Evolutionary conservation across 148 eudicot species (phyloP), one percentile per base, ranked within the genome.

Genomic region (Hydrangea macrophylla): DNA sequence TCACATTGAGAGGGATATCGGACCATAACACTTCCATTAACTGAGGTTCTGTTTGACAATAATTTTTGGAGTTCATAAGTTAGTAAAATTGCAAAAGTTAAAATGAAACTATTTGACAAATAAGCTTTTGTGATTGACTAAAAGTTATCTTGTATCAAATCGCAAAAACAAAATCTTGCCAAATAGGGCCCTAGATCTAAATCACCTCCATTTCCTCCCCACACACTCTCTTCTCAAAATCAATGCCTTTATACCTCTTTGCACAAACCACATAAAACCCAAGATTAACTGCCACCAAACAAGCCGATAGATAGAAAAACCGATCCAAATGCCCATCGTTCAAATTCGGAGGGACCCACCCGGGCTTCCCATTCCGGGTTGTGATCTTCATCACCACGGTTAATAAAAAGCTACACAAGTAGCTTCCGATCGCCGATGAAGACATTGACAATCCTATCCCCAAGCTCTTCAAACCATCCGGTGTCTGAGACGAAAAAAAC

Each of bases 321-420:
- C 71, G 50, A 33, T 85, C 89, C 31, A 85, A 56, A 26, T 78
- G 86, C 17, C 86, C 89, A 1, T 82, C 76, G 36, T 85, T 85
- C 65, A 85, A 54, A 44, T 79, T 80, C n/a, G 80, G 77, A 0
- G 89, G 86, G 1, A 85, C 81, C 89, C 89, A 82, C 11, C 86
- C 89, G 0, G 89, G 80, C 62, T 72, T 80, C 7, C 77, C 81
- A 18, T 75, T 75, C 68, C 75, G 76, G 0, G 88, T 55, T 8
- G 88, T 78, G 20, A 84, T 73, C 7, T 68, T 71, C 84, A 84
- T 84, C 6, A 84, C 88, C 2, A 81, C 73, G 15, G 80, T 70
- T 53, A 84, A 62, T 10, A 84, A 71, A 0, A 79, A 61, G 62
- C 88, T 84, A 22, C 88, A 75, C 3, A 84, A 26, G 56, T 81